Evolutionary conservation across 2,329 filamentous ascomycete species (phyloP), one percentile per base, ranked within the genome.

Genomic region (Aspergillus sp.): DNA sequence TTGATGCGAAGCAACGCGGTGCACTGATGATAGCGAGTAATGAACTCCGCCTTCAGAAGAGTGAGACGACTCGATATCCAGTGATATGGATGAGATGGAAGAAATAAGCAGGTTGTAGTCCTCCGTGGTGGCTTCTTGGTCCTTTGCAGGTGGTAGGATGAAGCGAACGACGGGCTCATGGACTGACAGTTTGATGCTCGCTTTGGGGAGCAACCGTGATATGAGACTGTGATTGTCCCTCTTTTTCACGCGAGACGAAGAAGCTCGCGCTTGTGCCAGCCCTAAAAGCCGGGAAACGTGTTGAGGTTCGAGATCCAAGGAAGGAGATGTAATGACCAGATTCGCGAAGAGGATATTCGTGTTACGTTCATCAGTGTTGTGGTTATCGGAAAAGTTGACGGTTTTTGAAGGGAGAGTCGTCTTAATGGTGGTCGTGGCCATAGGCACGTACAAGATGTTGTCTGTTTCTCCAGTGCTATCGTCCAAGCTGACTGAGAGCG

Each of bases 331-430:
- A 50, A 97, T 82, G 41, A 98, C 91, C 4, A 94, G 82, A 65
- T 98, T 98, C 36, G 91, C 90, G 63, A 96, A 96, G 10, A 98
- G 74, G 35, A 98, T 93, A 62, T 98, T 98, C 42, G 88, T 86
- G 60, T 98, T 98, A 52, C 88, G 82, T 67, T 97, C 89, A 54
- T 86, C 85, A 34, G 80, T 83, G 55, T 85, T 84, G 47, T 73
- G 72, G 32, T 85, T 79, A 48, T 83, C 78, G 1, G 83, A 80
- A 45, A 90, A 79, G 62, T 91, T 86, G 7, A 98, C 83, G 0
- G 90, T 94, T 67, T 97, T 96, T 8, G 93, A 94, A 4, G 91
- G 91, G 5, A 97, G 71, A 0, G 94, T 98, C 0, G 93, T 97
- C 65, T 91, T 88, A 49, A 97, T 81, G 0, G 84, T 98, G 2